Evolutionary conservation across 2,329 filamentous ascomycete genomes (phyloP), one percentile per base, ranked within the genome.

Genomic region (Talaromyces sp.): DNA sequence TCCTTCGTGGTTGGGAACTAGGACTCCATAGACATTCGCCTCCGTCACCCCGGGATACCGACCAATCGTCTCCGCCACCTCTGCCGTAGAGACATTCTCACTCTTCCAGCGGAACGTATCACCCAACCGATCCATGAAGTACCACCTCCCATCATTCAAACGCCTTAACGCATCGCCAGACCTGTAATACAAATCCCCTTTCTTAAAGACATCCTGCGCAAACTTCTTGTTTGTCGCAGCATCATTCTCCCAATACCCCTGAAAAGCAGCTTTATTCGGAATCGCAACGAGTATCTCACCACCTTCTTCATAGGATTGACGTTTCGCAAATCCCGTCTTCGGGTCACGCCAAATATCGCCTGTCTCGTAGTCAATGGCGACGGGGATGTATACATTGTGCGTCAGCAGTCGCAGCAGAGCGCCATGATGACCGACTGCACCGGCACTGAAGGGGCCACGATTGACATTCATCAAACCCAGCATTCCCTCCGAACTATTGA

Each of bases 201-300:
- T 87, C 58, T 79, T 78, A 69, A 91, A 87, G 0, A 91, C 87
- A 69, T 91, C 79, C 15, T 82, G 79, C 10, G 88, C 79, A 67
- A 88, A 87, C 70, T 91, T 91, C 75, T 87, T 88, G 13, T 81
- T 74, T 0, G 90, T 91, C 0, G 90, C 90, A 43, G 86, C 83
- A 0, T 83, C 81, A 72, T 92, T 89, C 66, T 86, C 85, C 77
- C 86, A 89, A 74, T 93, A 93, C 1, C 90, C 90, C 13, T 85
- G 83, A 73, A 90, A 93, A 8, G 80, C 80, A 11, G 84, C 77
- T 52, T 86, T 83, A 58, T 82, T 78, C 0, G 86, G 83, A 17
- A 89, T 81, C 0, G 82, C 78, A n/a, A 92, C 85, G 33, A 93
- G 77, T 15, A 93, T 90, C 77, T 94, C 90, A n/a, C 90, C 90